Percentiles rank a stretch among this genome's conserved stretches.
These are phyloP conservation scores for Podospora didyma DNA, from an alignment of 495 filamentous ascomycete genomes.

Conservation along the genomic window DNA sequence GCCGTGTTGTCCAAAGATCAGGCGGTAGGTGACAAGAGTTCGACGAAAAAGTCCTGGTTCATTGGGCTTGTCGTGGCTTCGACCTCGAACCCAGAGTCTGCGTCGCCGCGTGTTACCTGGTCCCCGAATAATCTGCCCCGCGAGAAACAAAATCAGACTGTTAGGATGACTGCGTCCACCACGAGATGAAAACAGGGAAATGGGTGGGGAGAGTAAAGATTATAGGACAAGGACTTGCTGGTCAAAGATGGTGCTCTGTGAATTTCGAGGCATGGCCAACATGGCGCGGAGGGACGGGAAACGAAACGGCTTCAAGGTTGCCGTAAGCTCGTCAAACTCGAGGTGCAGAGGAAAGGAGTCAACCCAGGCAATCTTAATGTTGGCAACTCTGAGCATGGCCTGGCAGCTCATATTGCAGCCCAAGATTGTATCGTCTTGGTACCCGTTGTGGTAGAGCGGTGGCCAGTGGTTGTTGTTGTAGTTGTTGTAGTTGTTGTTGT, in stretches of 20 bases:
- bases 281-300: neutral
- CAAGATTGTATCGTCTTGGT: neutral
- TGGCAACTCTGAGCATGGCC: neutral
- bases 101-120: neutral
- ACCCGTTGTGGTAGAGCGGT: no score
- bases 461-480: neutral
- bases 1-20: neutral
- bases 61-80: neutral
- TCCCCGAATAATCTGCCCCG: neutral
- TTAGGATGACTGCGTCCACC: no score
- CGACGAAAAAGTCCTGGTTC: neutral
- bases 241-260: neutral
- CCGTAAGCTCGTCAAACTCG: conserved; percentile 1
- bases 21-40: neutral
- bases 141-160: no score
- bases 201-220: no score
- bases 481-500: no score
- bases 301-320: neutral
- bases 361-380: neutral
- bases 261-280: neutral
- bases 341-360: conserved; percentile 4
- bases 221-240: neutral
- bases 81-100: neutral
- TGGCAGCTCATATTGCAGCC: conserved; percentile 1
- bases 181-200: no score